Evolutionary conservation across 768 basidiomycete species (phyloP).

Genomic region (Kwoniella botswanensis): DNA sequence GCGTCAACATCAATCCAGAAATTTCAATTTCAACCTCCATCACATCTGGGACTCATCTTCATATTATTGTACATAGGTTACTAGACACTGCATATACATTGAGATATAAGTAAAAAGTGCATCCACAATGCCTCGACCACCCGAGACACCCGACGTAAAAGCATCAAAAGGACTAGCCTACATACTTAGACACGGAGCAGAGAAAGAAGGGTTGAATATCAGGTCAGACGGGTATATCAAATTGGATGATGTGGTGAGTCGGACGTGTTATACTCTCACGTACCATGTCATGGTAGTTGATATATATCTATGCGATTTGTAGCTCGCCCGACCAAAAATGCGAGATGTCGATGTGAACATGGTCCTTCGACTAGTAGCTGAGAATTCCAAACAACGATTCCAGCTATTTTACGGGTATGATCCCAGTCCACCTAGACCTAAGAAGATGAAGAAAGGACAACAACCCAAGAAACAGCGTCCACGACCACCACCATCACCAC

Average conservation of each 20-base stretch:
- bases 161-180: constrained; percentile 87
- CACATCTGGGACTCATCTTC: background rate
- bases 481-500: background rate
- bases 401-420: constrained; percentile 55
- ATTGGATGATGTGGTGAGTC: constrained; percentile 79
- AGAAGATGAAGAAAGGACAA: constrained; percentile 32
- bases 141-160: constrained; percentile 71
- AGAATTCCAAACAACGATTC: constrained; percentile 59
- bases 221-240: constrained; percentile 83
- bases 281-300: background rate
- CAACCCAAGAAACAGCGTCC: constrained; percentile 9
- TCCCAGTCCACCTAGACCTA: constrained; percentile 42
- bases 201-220: constrained; percentile 73
- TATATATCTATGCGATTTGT: background rate
- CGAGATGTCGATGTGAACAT: constrained; percentile 63
- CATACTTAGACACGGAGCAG: constrained; percentile 88
- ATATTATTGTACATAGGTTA: no score
- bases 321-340: constrained; percentile 76
- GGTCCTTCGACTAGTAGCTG: constrained; percentile 53
- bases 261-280: background rate
- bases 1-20: background rate
- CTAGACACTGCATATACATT: no score
- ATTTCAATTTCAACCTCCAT: background rate
- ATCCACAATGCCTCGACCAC: constrained; percentile 47
- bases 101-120: background rate